Conservation (phyloP, 2,329 filamentous ascomycete genomes). For the Orbilia quercus region DNA sequence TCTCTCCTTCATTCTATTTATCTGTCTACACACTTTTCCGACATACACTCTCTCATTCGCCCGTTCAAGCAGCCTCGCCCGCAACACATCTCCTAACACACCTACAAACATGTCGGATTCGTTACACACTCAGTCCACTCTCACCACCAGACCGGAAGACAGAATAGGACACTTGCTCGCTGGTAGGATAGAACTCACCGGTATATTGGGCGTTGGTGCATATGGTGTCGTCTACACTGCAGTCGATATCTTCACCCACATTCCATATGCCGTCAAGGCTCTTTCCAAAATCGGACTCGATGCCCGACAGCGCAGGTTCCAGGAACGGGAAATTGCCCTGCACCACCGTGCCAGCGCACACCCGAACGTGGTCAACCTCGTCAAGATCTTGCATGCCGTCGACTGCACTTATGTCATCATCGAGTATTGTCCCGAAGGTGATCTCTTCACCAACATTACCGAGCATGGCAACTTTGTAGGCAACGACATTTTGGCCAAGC, state of each 20-base stretch:
- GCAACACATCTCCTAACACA: constrained; percentile 48
- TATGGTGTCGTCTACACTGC: constrained; percentile 97
- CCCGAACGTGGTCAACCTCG: constrained; percentile 90
- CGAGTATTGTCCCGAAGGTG: constrained; percentile 96
- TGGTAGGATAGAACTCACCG: constrained; percentile 82
- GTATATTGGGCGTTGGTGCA: constrained; percentile 89
- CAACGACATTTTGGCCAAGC: constrained; percentile 87
- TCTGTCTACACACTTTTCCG: constrained; percentile 23
- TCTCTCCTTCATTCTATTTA: no score
- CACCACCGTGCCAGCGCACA: constrained; percentile 91
- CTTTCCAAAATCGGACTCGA: constrained; percentile 95
- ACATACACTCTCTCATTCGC: constrained; percentile 34
- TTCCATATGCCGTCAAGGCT: constrained; percentile 93
- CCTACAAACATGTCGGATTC: constrained; percentile 56
- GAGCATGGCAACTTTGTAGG: constrained; percentile 92
- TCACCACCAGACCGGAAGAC: constrained; percentile 73
- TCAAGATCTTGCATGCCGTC: constrained; percentile 88
- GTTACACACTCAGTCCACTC: constrained; percentile 58
- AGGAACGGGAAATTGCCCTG: constrained; percentile 89
- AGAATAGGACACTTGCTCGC: constrained; percentile 85
- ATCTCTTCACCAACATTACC: constrained; percentile 97
- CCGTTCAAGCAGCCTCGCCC: constrained; percentile 29
- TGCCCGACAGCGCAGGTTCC: constrained; percentile 85
- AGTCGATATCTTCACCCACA: constrained; percentile 81
- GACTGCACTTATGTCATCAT: constrained; percentile 97